Conservation (phyloP, 306 rosid species). For the Sindora glabra region DNA sequence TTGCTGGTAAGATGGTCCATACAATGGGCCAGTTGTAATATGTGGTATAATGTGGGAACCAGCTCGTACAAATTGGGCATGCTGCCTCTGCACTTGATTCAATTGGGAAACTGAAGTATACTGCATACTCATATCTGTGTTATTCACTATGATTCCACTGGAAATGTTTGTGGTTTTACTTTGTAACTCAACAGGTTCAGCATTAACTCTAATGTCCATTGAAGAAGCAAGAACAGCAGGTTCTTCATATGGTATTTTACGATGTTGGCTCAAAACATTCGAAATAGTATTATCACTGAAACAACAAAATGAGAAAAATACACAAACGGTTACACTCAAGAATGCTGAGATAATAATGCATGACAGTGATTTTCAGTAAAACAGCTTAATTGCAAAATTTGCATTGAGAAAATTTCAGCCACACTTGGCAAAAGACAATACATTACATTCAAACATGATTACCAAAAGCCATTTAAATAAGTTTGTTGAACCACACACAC, state of each 20-base stretch:
- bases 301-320: background rate
- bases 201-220: conserved; percentile 13
- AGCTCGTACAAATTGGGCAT: conserved; percentile 31
- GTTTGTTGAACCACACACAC: no score
- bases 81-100: conserved; percentile 27
- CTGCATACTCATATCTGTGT: background rate
- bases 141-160: conserved; percentile 16
- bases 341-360: no score
- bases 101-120: conserved; percentile 19
- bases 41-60: conserved; percentile 15
- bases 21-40: conserved; percentile 9
- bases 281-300: conserved; percentile 26
- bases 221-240: conserved; percentile 16
- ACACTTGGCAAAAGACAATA: no score
- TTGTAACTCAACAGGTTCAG: conserved; percentile 14
- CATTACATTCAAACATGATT: no score
- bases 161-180: conserved; percentile 4
- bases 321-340: background rate
- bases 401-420: no score
- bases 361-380: no score
- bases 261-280: background rate
- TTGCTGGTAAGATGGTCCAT: conserved; percentile 25
- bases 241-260: conserved; percentile 14
- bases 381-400: no score
- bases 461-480: no score